Evolutionary conservation across 306 rosid species (phyloP), one percentile per base, ranked within the genome.

Genomic region (Rubus parviflorus): DNA sequence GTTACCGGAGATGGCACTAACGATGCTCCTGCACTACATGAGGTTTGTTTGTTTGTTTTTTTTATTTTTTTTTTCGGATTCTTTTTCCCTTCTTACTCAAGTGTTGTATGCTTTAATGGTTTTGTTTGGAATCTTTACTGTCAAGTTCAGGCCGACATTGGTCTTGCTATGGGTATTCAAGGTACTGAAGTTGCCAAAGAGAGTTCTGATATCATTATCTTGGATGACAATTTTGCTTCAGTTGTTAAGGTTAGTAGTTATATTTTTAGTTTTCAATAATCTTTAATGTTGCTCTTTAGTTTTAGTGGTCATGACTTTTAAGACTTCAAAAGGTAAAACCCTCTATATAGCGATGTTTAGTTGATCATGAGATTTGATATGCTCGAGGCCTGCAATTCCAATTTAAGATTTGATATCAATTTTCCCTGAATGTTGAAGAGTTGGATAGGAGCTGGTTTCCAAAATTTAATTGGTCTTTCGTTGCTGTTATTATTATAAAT

Each of bases 171-270:
- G 98, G 97, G 95, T 15, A 94, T 94, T 45, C 83, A 75, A 77
- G 98, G 98, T 40, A 92, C 98, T 30, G 92, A 92, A 84, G 97
- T 92, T 79, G 97, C 97, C 22, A 94, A 94, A 82, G 98, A 94
- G 82, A 94, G 90, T 83, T 94, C 97, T 1, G 98, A 90, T 82
- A 86, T 94, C 68, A 88, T 94, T 74, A 94, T 94, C 82, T 86
- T 94, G 89, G 98, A 94, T 79, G 98, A 94, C 85, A 90, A 85
- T 79, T 94, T 94, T 77, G 86, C 97, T 67, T 88, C 97, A 7
- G 88, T 94, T 85, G 97, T 89, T 65, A 94, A 94, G 95, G 97
- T 89, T 61, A 8, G 70, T 41, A 25, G 6, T 60, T 23, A 23
- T 10, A 65, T 19, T 16, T 40, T 17, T 11, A 19, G 47, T 65